Evolutionary conservation across 2,329 filamentous ascomycete species (phyloP).

Genomic region (Pestalotiopsis sp.): DNA sequence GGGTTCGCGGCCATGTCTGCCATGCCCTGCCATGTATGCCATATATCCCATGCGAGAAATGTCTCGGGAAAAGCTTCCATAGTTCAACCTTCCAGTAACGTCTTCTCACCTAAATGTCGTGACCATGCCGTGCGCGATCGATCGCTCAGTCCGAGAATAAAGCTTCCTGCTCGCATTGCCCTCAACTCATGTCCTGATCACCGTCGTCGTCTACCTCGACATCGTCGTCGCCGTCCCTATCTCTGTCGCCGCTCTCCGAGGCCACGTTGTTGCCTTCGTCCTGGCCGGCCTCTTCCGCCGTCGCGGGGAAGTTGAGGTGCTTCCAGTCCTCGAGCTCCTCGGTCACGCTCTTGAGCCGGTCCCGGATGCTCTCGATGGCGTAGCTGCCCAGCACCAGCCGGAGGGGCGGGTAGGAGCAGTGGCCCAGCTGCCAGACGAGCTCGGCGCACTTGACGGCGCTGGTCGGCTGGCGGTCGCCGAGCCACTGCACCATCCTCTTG

Average conservation of each 20-base stretch:
- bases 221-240: conserved; percentile 31
- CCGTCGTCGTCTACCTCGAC: conserved; percentile 22
- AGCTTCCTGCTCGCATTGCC: not conserved
- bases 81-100: not conserved
- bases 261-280: conserved; percentile 4
- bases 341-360: conserved; percentile 85
- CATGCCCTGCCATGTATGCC: not conserved
- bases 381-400: conserved; percentile 87
- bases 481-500: conserved; percentile 89
- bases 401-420: conserved; percentile 91
- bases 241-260: conserved; percentile 33
- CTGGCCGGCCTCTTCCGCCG: conserved; percentile 36
- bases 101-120: not conserved
- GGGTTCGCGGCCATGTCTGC: not conserved
- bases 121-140: not conserved
- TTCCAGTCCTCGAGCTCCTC: conserved; percentile 97
- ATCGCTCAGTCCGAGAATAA: not conserved
- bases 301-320: conserved; percentile 69
- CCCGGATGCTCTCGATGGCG: conserved; percentile 92
- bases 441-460: conserved; percentile 92
- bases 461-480: conserved; percentile 88
- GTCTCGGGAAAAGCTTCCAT: not conserved
- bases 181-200: conserved; percentile 16
- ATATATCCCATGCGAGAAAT: not conserved
- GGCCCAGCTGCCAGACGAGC: conserved; percentile 89